Percentiles rank a stretch among this genome's conserved stretches.
phyloP scores from a whole-genome alignment of 2,329 filamentous ascomycete species.

The Trichoderma atrobrunneum region DNA sequence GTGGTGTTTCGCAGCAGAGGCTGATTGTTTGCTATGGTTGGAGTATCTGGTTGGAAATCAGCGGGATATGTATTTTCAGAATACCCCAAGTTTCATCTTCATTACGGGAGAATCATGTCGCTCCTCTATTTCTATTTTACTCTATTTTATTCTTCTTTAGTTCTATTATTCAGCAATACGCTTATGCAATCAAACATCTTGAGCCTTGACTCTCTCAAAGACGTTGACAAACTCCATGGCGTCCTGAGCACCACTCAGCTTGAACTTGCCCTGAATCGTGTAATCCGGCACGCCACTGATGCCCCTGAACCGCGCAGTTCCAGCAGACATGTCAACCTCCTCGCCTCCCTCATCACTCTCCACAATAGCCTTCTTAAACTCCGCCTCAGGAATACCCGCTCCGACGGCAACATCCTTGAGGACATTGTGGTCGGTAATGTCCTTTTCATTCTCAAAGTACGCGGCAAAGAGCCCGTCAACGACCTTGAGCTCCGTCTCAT shows the following conservation, averaged over 20 bases:
- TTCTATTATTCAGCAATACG: background rate
- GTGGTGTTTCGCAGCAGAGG: slow-evolving; percentile 28
- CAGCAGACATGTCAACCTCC: slow-evolving; percentile 33
- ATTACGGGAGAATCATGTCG: background rate
- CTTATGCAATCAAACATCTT: slow-evolving; percentile 21
- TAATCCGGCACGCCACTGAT: slow-evolving; percentile 71
- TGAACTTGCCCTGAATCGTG: slow-evolving; percentile 64
- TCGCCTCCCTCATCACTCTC: slow-evolving; percentile 48
- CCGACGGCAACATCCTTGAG: slow-evolving; percentile 35
- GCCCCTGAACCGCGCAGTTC: slow-evolving; percentile 29
- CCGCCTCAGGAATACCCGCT: slow-evolving; percentile 46
- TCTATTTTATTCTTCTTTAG: background rate
- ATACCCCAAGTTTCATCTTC: background rate
- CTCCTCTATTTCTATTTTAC: background rate
- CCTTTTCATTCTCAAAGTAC: slow-evolving; percentile 43
- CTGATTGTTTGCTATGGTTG: background rate
- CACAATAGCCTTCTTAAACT: slow-evolving; percentile 37
- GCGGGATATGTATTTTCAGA: background rate
- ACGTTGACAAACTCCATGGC: slow-evolving; percentile 61
- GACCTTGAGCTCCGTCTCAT: slow-evolving; percentile 55
- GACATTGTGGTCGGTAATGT: slow-evolving; percentile 41
- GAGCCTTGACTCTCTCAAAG: slow-evolving; percentile 57
- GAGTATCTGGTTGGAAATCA: background rate
- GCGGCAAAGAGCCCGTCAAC: slow-evolving; percentile 43
- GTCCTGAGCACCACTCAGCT: slow-evolving; percentile 68